A percentile compares a stretch with the other conserved stretches of the same genome.
Conservation (phyloP, 2,329 filamentous ascomycete species). For the Pyricularia pennisetigena region DNA sequence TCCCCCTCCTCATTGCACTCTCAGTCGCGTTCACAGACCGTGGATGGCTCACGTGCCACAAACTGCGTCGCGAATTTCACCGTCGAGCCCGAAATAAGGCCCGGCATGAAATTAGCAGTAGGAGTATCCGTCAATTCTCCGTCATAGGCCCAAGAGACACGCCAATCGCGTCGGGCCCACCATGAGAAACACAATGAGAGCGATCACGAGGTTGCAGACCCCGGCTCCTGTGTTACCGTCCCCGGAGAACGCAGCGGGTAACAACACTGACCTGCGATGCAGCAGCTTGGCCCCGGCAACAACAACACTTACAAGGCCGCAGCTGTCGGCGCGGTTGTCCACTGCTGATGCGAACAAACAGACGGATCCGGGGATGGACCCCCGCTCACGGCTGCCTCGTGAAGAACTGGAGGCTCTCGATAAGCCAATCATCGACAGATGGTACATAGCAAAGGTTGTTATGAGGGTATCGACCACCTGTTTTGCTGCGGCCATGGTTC, state of each 20-base stretch:
- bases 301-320: background rate
- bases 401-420: background rate
- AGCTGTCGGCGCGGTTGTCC: background rate
- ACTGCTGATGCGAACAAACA: background rate
- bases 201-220: background rate
- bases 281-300: background rate
- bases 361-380: background rate
- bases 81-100: background rate
- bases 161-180: background rate
- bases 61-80: background rate
- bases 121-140: background rate
- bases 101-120: background rate
- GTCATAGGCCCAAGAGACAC: background rate
- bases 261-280: background rate
- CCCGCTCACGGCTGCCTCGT: background rate
- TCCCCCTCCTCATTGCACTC: background rate
- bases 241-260: background rate
- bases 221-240: background rate
- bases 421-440: constrained; percentile 4
- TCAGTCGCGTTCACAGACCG: background rate
- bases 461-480: constrained; percentile 10
- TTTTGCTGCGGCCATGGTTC: constrained; percentile 8
- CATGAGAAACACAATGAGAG: background rate
- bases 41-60: background rate
- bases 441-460: constrained; percentile 15